These are phyloP conservation scores for Podospora australis DNA, from an alignment of 495 filamentous ascomycete species.

Conservation along the genomic window DNA sequence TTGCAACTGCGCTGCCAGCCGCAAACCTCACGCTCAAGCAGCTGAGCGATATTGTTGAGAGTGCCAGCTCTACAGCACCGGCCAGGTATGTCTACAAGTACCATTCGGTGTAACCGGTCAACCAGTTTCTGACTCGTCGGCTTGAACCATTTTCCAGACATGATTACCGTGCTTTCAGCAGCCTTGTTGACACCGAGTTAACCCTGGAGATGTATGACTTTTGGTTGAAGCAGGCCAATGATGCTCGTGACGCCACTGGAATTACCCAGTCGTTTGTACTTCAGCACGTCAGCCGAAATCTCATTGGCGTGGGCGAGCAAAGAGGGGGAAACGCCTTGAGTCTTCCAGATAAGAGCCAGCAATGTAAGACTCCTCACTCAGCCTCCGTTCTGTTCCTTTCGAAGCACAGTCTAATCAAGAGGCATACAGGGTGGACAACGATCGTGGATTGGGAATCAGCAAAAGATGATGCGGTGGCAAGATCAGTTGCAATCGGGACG, in stretches of 20 bases:
- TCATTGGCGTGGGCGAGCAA: constrained; percentile 6
- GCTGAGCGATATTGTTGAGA: not conserved
- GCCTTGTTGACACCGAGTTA: constrained; percentile 20
- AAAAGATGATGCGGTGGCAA: constrained; percentile 6
- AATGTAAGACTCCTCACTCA: too few species aligned
- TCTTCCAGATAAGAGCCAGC: not conserved
- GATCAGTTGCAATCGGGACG: not conserved
- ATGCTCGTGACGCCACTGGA: constrained; percentile 13
- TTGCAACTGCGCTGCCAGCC: not conserved
- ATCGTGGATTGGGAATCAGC: constrained; percentile 15
- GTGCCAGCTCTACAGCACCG: not conserved
- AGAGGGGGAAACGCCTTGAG: constrained; percentile 16
- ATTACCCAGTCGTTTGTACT: constrained; percentile 25
- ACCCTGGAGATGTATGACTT: constrained; percentile 23
- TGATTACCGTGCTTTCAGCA: constrained; percentile 23
- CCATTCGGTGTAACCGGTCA: too few species aligned
- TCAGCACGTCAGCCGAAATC: constrained; percentile 18
- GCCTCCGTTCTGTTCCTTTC: too few species aligned
- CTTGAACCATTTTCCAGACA: too few species aligned
- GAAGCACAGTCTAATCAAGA: too few species aligned
- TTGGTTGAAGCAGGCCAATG: constrained; percentile 19
- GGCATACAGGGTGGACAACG: constrained; percentile 24
- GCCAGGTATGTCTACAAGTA: too few species aligned
- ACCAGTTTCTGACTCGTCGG: too few species aligned
- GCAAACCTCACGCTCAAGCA: not conserved